Evolutionary conservation across 2,329 filamentous ascomycete genomes (phyloP).

Genomic region (Diaporthe citrichinensis): DNA sequence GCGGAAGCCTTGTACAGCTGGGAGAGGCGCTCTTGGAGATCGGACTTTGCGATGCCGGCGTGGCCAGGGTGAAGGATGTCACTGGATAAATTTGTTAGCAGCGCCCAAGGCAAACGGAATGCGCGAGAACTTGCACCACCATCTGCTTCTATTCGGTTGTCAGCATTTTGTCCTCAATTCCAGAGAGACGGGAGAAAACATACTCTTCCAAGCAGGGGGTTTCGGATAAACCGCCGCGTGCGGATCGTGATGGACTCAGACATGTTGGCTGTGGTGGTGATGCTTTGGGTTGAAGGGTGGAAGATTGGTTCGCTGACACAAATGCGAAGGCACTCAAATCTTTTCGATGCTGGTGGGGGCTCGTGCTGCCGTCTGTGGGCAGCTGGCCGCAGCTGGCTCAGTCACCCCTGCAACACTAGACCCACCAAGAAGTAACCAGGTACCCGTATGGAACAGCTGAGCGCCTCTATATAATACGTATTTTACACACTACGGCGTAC

Average conservation of each 20-base stretch:
- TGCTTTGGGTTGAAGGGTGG: constrained; percentile 20
- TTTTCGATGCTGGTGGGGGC: constrained; percentile 32
- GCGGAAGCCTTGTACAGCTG: constrained; percentile 98
- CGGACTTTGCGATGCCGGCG: constrained; percentile 98
- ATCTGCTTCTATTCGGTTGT: constrained; percentile 28
- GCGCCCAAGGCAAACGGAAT: constrained; percentile 3
- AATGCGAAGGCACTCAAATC: constrained; percentile 31
- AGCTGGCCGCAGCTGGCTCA: not conserved
- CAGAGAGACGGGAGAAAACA: not conserved
- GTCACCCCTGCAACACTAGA: not conserved
- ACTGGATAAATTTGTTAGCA: constrained; percentile 65
- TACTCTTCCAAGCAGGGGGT: constrained; percentile 85
- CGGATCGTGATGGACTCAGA: constrained; percentile 89
- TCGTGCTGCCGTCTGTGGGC: not conserved
- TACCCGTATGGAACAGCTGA: not conserved
- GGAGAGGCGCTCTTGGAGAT: constrained; percentile 95
- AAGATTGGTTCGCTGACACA: constrained; percentile 11
- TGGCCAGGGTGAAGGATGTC: constrained; percentile 99
- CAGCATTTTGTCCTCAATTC: not conserved
- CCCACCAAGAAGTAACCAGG: not conserved
- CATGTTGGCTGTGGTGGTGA: constrained; percentile 68
- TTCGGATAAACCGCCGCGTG: constrained; percentile 99
- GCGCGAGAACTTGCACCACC: constrained; percentile 28
- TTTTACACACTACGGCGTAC: not conserved
- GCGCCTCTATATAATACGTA: not conserved